phyloP scores from a whole-genome alignment of 495 filamentous ascomycete genomes.

The Lichenothelia convexa region DNA sequence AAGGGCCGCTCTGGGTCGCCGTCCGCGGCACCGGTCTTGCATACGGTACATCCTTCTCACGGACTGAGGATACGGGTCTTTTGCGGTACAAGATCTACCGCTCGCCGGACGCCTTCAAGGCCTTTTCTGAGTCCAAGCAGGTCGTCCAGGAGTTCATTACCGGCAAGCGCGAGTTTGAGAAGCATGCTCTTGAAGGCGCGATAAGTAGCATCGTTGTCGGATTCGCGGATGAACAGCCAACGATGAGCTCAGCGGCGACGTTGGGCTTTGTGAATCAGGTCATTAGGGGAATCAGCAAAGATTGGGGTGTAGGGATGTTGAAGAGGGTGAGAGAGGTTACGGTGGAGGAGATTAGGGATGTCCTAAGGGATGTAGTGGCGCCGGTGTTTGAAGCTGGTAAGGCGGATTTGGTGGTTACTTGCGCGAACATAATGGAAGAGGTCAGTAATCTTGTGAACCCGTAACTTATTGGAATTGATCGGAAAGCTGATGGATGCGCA shows the following conservation, averaged over 20 bases:
- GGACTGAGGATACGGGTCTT: slow-evolving; percentile 59
- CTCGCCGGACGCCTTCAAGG: slow-evolving; percentile 75
- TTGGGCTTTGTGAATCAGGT: slow-evolving; percentile 70
- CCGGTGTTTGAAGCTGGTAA: slow-evolving; percentile 59
- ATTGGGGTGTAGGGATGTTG: slow-evolving; percentile 61
- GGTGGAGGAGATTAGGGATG: slow-evolving; percentile 57
- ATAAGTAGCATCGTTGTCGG: slow-evolving; percentile 70
- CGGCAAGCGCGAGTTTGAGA: slow-evolving; percentile 47
- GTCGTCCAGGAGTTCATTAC: slow-evolving; percentile 53
- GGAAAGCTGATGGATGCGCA: slow-evolving; percentile 21
- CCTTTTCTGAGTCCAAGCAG: slow-evolving; percentile 55
- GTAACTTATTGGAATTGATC: slow-evolving; percentile 70
- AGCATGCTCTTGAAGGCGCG: slow-evolving; percentile 71
- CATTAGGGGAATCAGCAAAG: slow-evolving; percentile 52
- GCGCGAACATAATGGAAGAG: slow-evolving; percentile 67
- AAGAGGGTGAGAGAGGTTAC: slow-evolving; percentile 56
- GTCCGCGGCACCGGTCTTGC: slow-evolving; percentile 83
- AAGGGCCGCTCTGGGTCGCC: slow-evolving; percentile 85
- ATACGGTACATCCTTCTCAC: slow-evolving; percentile 63
- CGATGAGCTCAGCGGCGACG: slow-evolving; percentile 59
- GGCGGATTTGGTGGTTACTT: slow-evolving; percentile 76
- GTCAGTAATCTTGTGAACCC: slow-evolving; percentile 27
- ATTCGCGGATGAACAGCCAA: slow-evolving; percentile 74
- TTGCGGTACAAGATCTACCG: slow-evolving; percentile 71
- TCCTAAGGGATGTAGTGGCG: slow-evolving; percentile 55